phyloP scores from a whole-genome alignment of 2,329 filamentous ascomycete genomes.

The Beauveria caledonica region DNA sequence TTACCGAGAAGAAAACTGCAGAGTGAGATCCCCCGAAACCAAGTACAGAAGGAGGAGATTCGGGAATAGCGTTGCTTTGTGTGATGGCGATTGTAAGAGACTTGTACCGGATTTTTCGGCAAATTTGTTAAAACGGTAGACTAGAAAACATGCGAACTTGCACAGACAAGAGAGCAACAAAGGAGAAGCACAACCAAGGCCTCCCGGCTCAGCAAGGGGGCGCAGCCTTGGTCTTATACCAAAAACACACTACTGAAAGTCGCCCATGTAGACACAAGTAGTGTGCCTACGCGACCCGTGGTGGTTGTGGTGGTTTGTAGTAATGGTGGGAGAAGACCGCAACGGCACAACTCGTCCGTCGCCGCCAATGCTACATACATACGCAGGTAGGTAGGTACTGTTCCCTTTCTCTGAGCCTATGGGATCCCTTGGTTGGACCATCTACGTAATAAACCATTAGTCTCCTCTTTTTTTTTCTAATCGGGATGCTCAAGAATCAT shows the following conservation, averaged over 20 bases:
- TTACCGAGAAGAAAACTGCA: too few species aligned
- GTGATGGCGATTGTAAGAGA: too few species aligned
- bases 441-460: slow-evolving; percentile 6
- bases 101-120: background rate
- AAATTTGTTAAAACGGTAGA: background rate
- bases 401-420: background rate
- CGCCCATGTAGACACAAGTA: background rate
- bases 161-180: background rate
- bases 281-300: background rate
- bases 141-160: background rate
- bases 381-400: background rate
- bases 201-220: background rate
- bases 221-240: slow-evolving; percentile 3
- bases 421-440: background rate
- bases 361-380: background rate
- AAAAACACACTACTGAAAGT: background rate
- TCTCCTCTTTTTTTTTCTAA: background rate
- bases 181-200: background rate
- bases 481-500: background rate
- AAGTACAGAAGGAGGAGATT: too few species aligned
- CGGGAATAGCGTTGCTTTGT: too few species aligned
- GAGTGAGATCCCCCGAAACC: too few species aligned
- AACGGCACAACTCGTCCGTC: background rate
- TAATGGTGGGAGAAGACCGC: background rate
- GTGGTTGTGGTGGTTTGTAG: background rate